phyloP scores from a whole-genome alignment of 208 protist species.

The Phytomonas sp. region DNA sequence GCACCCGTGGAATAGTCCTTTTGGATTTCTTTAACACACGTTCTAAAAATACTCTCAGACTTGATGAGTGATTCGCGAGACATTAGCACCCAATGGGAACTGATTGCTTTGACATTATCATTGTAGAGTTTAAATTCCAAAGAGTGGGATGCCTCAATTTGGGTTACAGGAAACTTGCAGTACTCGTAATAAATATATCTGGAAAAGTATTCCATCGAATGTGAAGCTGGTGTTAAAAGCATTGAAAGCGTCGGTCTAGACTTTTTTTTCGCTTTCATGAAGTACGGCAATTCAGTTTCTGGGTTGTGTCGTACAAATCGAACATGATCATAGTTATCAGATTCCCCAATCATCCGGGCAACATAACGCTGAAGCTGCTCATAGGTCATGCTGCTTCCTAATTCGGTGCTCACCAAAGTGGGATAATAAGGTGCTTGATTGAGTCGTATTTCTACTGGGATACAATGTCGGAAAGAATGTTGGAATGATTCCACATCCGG shows the following conservation, averaged over 20 bases:
- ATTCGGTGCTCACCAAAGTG: slow-evolving; percentile 48
- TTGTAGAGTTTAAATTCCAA: slow-evolving; percentile 83
- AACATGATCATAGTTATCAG: slow-evolving; percentile 68
- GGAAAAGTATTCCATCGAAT: slow-evolving; percentile 29
- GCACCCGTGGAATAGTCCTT: slow-evolving; percentile 19
- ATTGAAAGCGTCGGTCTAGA: slow-evolving; percentile 56
- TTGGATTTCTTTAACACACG: slow-evolving; percentile 57
- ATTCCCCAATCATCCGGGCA: slow-evolving; percentile 54
- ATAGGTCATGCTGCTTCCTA: slow-evolving; percentile 81
- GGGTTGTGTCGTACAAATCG: slow-evolving; percentile 85
- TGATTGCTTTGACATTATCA: slow-evolving; percentile 55
- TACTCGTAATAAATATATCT: slow-evolving; percentile 81
- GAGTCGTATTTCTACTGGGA: slow-evolving; percentile 69
- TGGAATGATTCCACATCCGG: slow-evolving; percentile 71
- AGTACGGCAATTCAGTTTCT: slow-evolving; percentile 76
- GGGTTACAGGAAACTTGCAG: slow-evolving; percentile 81
- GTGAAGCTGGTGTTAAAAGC: slow-evolving; percentile 60
- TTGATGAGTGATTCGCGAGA: slow-evolving; percentile 56
- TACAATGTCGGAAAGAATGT: slow-evolving; percentile 57
- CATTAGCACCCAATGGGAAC: slow-evolving; percentile 78
- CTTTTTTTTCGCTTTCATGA: slow-evolving; percentile 76
- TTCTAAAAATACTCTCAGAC: slow-evolving; percentile 47
- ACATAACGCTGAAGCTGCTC: slow-evolving; percentile 86
- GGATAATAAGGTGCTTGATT: slow-evolving; percentile 61
- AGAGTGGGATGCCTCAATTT: slow-evolving; percentile 76